Base-by-base conservation (phyloP, 2,329 filamentous ascomycete genomes). In the Thelonectria rubi region DNA sequence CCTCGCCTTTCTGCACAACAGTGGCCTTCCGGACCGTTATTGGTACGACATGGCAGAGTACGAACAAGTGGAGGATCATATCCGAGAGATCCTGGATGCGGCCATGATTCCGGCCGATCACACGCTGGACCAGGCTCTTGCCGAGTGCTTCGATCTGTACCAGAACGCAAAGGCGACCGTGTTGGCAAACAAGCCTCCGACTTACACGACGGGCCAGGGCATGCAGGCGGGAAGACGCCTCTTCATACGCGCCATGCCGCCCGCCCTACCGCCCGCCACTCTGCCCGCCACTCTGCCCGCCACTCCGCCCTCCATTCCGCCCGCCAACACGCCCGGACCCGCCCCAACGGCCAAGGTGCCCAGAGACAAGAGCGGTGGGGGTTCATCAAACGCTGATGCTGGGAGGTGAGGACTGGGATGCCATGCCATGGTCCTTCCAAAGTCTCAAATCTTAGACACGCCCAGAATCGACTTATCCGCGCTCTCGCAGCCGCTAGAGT, bases 1-100 rank as follows among this genome's bases (percentile, higher is more conserved):
- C 7, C 75, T 86, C 5, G 83, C 82, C 3, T 74, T 85, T 15
- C 66, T 86, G 59, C 82, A 85, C 72, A 85, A 85, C 68, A 84
- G 81, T 60, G 83, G 83, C 1, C 69, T 86, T 17, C 83, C 83
- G 2, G 81, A 84, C 62, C 74, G 82, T 8, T 84, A 84, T 64
- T 77, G 82, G 26, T 79, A 79, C 51, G 78, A 85, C 67, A 79
- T 79, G 65, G 76, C 79, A 26, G 81, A 85, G 67, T 85, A 84
- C 66, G 76, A 77, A 54, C 76, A 79, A 40, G 74, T 85, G 26
- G 82, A 85, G 65, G 81, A 84, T 60, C 76, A 80, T 65, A 76
- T 86, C 67, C 82, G 81, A 68, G 77, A 81, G 62, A 72, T 85
- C 5, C 76, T 85, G 39, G 80, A 84, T 62, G 81, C 79, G 2